These are phyloP conservation scores for Fusarium oligoseptatum DNA, from an alignment of 2,329 filamentous ascomycete genomes.

Conservation along the genomic window DNA sequence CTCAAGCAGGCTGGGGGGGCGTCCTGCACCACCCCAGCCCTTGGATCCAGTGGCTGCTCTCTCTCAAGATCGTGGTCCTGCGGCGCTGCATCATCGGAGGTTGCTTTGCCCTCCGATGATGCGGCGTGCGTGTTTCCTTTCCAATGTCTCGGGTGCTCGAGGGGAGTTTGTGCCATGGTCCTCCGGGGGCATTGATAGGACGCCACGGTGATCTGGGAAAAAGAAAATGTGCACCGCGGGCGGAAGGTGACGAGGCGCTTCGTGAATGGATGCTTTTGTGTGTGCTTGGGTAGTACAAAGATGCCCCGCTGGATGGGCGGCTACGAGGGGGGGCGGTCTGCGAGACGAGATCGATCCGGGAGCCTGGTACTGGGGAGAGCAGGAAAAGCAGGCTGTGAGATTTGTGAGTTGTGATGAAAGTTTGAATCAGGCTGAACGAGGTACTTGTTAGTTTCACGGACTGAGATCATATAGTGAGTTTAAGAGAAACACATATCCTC, in stretches of 20 bases:
- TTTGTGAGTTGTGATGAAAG: neutral
- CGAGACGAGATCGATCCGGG: conserved; percentile 34
- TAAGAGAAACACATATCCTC: neutral
- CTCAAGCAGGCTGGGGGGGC: conserved; percentile 24
- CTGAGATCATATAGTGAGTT: neutral
- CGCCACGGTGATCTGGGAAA: conserved; percentile 21
- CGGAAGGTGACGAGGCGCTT: neutral
- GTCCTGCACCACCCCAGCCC: conserved; percentile 27
- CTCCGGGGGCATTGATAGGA: conserved; percentile 20
- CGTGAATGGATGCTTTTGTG: conserved; percentile 15
- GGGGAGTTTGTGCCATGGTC: neutral
- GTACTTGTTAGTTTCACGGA: neutral
- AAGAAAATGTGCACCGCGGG: neutral
- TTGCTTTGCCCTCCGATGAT: conserved; percentile 33
- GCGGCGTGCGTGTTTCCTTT: conserved; percentile 9
- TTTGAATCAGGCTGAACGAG: neutral
- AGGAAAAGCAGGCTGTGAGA: neutral
- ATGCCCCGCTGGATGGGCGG: conserved; percentile 17
- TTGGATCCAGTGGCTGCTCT: conserved; percentile 16
- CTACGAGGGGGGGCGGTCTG: conserved; percentile 24
- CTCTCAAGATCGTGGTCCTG: conserved; percentile 31
- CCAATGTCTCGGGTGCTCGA: conserved; percentile 41
- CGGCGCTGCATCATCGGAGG: conserved; percentile 39
- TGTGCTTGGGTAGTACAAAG: conserved; percentile 29
- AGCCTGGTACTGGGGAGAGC: conserved; percentile 20